Evolutionary conservation across 2,329 filamentous ascomycete genomes (phyloP), one percentile per base, ranked within the genome.

Genomic region (Trichoderma atrobrunneum): DNA sequence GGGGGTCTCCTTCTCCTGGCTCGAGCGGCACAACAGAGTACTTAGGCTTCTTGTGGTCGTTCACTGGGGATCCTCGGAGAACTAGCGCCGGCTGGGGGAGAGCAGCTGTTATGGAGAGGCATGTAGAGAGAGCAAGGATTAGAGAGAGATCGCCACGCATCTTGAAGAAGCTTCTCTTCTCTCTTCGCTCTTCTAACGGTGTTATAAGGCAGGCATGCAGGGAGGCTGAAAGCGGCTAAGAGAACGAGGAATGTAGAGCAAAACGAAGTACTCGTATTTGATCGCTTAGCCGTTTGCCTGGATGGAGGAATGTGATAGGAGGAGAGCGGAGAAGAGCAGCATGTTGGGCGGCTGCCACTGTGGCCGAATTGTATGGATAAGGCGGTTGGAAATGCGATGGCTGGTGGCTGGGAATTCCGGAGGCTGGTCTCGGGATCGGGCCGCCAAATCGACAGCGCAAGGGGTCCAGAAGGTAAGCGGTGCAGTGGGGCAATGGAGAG

Each of bases 1-100:
- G 75, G 39, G 36, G 36, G 18, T 76, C 76, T 26, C 76, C 75
- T 21, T 74, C 76, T 10, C 71, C 74, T 6, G 76, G 81, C 64
- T 82, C 81, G n/a, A 83, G 74, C 16, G 81, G 81, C 6, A 84
- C 81, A 34, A 84, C 80, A 3, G 81, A 82, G 63, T 84, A 84
- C 26, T 77, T 76, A 2, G 81, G 81, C 63, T 78, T 78, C n/a
- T 73, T 69, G 18, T 72, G 66, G 11, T 70, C 62, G 7, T 67
- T 70, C 12, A 71, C 72, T 6, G 26, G 16, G 6, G 65, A 72
- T 3, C 75, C 77, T 24, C 80, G 80, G 57, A 72, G 73, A 57
- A 74, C 70, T 7, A 79, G 70, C 32, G 70, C 73, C 6, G 74
- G 74, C 30, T 75, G 78, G 11, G 81, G 81, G 3, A 82, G 76